A percentile compares a stretch with the other conserved stretches of the same genome.
Evolutionary conservation across 768 basidiomycete species (phyloP).

Genomic region (Mycena floridula): DNA sequence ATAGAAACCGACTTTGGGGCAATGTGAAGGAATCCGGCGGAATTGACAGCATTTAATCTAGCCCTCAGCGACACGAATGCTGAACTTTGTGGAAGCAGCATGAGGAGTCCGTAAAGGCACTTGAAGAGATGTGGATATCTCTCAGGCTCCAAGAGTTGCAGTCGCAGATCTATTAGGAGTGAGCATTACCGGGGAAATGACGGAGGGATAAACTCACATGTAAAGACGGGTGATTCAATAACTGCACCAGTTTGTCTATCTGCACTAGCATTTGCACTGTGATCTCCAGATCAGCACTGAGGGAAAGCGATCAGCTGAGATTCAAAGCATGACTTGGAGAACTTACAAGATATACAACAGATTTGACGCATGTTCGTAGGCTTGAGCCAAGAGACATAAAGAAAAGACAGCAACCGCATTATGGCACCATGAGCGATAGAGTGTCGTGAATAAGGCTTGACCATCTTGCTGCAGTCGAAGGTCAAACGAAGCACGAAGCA

Average conservation of each 20-base stretch:
- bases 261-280: slow-evolving; percentile 94
- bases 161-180: slow-evolving; percentile 55
- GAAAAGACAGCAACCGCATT: slow-evolving; percentile 97
- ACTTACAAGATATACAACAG: slow-evolving; percentile 88
- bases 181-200: not conserved
- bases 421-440: slow-evolving; percentile 98
- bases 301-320: not conserved
- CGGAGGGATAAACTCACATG: slow-evolving; percentile 50
- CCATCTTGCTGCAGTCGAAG: slow-evolving; percentile 73
- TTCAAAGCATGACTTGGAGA: not conserved
- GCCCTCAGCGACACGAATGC: slow-evolving; percentile 94
- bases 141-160: slow-evolving; percentile 95
- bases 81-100: slow-evolving; percentile 95
- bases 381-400: slow-evolving; percentile 92
- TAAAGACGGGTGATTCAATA: slow-evolving; percentile 99
- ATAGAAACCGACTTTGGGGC: slow-evolving; percentile 57
- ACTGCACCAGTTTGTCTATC: slow-evolving; percentile 94
- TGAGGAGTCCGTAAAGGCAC: slow-evolving; percentile 92
- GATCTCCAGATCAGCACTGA: slow-evolving; percentile 92
- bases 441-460: slow-evolving; percentile 86
- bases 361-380: slow-evolving; percentile 98
- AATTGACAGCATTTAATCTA: slow-evolving; percentile 90
- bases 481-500: not conserved
- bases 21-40: slow-evolving; percentile 89
- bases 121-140: slow-evolving; percentile 96